A percentile compares a stretch with the other conserved stretches of the same genome.
Conservation (phyloP, 306 rosid species). For the Vigna radiata region DNA sequence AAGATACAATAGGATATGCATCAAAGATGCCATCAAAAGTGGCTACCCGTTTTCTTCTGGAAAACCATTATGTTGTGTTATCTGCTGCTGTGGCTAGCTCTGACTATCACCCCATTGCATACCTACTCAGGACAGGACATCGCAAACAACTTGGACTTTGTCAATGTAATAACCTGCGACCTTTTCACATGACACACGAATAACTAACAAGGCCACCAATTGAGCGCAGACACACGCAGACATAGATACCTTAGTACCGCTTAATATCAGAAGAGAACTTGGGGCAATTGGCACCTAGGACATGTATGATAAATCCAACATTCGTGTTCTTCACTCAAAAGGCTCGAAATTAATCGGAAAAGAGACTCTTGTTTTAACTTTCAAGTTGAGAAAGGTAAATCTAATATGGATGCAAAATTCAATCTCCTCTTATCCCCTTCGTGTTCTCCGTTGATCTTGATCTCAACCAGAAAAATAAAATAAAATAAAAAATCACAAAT, state of each 20-base stretch:
- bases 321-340: neutral
- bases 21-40: neutral
- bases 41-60: neutral
- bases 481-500: neutral
- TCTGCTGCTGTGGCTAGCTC: conserved; percentile 52
- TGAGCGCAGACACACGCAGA: conserved; percentile 32
- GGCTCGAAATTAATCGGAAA: conserved; percentile 3
- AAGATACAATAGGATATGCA: neutral
- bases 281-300: neutral
- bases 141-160: conserved; percentile 49
- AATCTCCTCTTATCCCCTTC: neutral
- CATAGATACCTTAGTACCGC: conserved; percentile 24
- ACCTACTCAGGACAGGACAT: no score
- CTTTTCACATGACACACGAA: conserved; percentile 22
- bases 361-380: neutral
- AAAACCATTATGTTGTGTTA: conserved; percentile 16
- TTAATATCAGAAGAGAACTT: neutral
- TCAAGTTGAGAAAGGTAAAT: neutral
- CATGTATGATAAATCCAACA: conserved; percentile 12
- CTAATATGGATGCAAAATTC: neutral
- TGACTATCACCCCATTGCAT: conserved; percentile 26
- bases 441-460: conserved; percentile 11
- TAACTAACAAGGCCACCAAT: conserved; percentile 19
- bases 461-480: neutral
- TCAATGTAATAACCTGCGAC: conserved; percentile 46